Base-by-base conservation (phyloP, 2,329 filamentous ascomycete genomes). In the Aspergillus vadensis region DNA sequence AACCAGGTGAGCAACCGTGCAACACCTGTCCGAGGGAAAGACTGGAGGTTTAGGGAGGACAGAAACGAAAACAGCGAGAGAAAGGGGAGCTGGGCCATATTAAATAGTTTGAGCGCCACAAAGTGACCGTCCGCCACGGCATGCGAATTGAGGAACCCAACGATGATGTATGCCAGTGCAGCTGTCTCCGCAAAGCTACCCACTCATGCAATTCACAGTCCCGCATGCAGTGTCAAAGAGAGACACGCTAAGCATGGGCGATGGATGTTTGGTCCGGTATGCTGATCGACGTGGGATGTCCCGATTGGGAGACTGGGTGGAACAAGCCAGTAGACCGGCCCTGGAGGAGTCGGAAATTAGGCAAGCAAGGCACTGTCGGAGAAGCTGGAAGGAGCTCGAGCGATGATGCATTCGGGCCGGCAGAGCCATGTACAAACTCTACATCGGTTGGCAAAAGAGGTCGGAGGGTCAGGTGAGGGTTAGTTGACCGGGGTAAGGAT, bases 101-200 rank as follows among this genome's bases (percentile, higher is more conserved):
- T 51, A 38, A 48, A 48, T 55, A 60, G 53, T 53, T 41, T 32
- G 47, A 58, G 17, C 30, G 41, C 43, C 27, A 39, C 25, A n/a
- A 55, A 44, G 10, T 25, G n/a, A 19, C 39, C 19, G 39, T 25
- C n/a, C 38, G 21, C 38, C 52, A 17, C 25, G n/a, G 23, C 52
- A 27, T 19, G 38, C 44, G 12, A 32, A 55, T 25, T 32, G 47
- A 50, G 17, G 25, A 30, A 50, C 32, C 50, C 36, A 14, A 51
- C 48, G 39, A 60, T 56, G 53, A 56, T 60, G 53, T 56, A 60
- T 36, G 39, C 7, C 39, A 55, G 25, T 27, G 23, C 43, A 32
- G 41, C 19, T 44, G 15, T 53, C 50, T 53, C 39, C 23, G 57
- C 49, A 53, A 25, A 58, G 49, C 48, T 58, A 36, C 49, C 50